Evolutionary conservation across 176 grass and related monocot species (phyloP).

Genomic region (Oryza rufipogon): DNA sequence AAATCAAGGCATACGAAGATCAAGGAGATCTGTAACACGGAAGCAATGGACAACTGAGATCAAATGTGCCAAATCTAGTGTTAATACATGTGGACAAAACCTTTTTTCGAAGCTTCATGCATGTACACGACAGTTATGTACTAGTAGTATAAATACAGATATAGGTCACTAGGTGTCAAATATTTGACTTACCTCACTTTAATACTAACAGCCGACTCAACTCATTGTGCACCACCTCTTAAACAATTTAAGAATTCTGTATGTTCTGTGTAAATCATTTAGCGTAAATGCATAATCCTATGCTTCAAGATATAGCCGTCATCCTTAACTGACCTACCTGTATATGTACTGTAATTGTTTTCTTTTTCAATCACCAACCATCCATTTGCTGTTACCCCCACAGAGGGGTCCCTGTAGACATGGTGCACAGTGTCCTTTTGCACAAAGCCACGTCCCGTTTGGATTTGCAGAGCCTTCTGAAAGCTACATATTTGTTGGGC

Average conservation of each 20-base stretch:
- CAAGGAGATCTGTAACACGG: neutral
- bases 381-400: conserved; percentile 43
- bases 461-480: conserved; percentile 85
- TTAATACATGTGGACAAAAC: neutral
- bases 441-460: conserved; percentile 59
- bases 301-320: neutral
- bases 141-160: neutral
- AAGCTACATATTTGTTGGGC: conserved; percentile 73
- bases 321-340: conserved; percentile 30
- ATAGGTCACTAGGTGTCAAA: neutral
- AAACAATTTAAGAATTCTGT: conserved; percentile 32
- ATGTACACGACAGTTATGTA: neutral
- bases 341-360: conserved; percentile 39
- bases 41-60: neutral
- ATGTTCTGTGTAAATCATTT: conserved; percentile 1
- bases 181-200: conserved; percentile 11
- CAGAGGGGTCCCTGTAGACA: conserved; percentile 61
- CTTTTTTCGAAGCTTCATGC: neutral
- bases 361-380: conserved; percentile 48
- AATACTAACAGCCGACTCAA: conserved; percentile 3
- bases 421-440: conserved; percentile 69
- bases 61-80: neutral
- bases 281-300: neutral
- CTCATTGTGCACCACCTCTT: conserved; percentile 3
- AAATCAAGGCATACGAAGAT: neutral